Percentiles rank a stretch among this genome's conserved stretches.
These are phyloP conservation scores for Cucumis cinereus DNA, from an alignment of 306 rosid species.

Conservation along the genomic window DNA sequence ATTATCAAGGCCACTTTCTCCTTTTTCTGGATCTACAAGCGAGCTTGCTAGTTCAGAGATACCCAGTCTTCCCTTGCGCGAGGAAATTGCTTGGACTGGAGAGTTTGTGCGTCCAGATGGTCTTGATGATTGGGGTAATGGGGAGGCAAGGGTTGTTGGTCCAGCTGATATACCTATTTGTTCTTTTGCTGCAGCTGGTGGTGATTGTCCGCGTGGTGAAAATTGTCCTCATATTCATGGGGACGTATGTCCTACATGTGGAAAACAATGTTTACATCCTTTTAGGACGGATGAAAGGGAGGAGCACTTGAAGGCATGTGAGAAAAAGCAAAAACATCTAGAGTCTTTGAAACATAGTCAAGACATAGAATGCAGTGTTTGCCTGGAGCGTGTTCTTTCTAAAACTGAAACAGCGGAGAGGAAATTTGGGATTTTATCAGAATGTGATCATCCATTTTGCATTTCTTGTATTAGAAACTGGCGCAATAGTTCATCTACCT, in stretches of 20 bases:
- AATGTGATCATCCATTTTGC: constrained; percentile 95
- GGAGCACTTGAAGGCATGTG: constrained; percentile 65
- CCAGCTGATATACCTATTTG: constrained; percentile 70
- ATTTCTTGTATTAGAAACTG: constrained; percentile 93
- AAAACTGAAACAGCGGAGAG: constrained; percentile 71
- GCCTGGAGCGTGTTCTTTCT: constrained; percentile 86
- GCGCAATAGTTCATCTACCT: constrained; percentile 85
- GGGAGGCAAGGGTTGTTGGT: constrained; percentile 24
- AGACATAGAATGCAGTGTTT: constrained; percentile 95
- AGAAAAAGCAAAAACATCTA: constrained; percentile 62
- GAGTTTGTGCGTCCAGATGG: constrained; percentile 23
- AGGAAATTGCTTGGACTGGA: constrained; percentile 41
- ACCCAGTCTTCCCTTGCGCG: constrained; percentile 26
- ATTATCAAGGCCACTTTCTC: constrained; percentile 27
- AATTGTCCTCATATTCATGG: constrained; percentile 88
- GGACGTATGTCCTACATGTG: constrained; percentile 75
- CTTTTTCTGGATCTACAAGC: constrained; percentile 12
- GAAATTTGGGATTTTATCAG: constrained; percentile 88
- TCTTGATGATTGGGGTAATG: constrained; percentile 26
- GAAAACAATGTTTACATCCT: constrained; percentile 85
- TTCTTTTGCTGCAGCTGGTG: constrained; percentile 96
- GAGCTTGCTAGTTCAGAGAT: constrained; percentile 33
- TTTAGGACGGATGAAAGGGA: constrained; percentile 72
- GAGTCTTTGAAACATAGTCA: constrained; percentile 81
- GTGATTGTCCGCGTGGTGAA: constrained; percentile 76